These are phyloP conservation scores for Melaleuca alternifolia DNA, from an alignment of 345 rosid genomes.

Conservation along the genomic window DNA sequence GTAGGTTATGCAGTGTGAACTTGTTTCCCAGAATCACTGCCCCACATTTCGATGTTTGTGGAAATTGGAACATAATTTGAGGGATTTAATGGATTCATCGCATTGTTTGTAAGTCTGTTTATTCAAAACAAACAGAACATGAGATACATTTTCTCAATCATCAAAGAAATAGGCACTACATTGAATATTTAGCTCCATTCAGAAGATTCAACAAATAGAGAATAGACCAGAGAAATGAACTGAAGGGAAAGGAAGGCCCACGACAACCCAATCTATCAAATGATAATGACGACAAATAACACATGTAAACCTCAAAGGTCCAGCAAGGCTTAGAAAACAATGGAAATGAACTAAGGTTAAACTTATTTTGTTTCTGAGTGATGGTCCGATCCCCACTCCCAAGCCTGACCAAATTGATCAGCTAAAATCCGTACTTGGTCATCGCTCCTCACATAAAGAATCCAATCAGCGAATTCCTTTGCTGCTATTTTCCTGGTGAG, in stretches of 20 bases:
- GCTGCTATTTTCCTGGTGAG: background rate
- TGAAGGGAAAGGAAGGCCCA: background rate
- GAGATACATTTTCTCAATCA: background rate
- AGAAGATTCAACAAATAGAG: background rate
- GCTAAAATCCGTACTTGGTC: background rate
- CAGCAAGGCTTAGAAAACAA: background rate
- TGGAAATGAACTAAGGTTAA: background rate
- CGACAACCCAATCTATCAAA: background rate
- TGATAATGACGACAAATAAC: background rate
- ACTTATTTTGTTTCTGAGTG: background rate
- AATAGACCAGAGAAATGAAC: background rate
- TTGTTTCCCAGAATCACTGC: background rate
- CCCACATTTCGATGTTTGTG: background rate
- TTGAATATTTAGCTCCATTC: background rate
- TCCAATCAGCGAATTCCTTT: background rate
- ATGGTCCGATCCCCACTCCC: background rate
- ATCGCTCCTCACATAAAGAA: background rate
- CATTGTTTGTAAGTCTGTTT: background rate
- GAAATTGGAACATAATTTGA: background rate
- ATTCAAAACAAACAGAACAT: background rate
- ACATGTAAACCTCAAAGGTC: background rate
- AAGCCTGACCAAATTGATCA: background rate
- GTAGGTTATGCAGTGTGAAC: background rate
- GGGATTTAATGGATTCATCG: background rate
- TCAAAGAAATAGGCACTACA: background rate